phyloP scores from a whole-genome alignment of 495 filamentous ascomycete genomes.

The Immersiella caudata region DNA sequence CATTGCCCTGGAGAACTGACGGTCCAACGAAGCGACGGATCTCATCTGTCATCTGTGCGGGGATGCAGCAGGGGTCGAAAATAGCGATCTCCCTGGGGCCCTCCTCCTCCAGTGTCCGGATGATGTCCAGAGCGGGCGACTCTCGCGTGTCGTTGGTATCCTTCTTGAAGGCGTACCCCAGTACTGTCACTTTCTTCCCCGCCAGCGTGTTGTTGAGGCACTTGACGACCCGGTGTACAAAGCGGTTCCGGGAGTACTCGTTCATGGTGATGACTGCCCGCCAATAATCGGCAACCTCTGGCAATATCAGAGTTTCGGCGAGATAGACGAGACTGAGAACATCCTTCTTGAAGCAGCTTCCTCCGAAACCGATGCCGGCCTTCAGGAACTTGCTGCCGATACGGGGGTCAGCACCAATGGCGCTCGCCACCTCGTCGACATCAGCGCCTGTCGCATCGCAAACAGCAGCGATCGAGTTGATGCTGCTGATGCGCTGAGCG shows the following conservation, averaged over 20 bases:
- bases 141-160: constrained; percentile 76
- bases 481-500: constrained; percentile 78
- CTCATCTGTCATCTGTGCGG: constrained; percentile 41
- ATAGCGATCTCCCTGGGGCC: constrained; percentile 64
- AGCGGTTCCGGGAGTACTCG: constrained; percentile 69
- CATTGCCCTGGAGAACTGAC: constrained; percentile 37
- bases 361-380: constrained; percentile 76
- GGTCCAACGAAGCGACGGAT: constrained; percentile 41
- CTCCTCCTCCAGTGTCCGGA: constrained; percentile 64
- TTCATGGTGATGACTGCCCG: constrained; percentile 72
- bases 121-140: constrained; percentile 66
- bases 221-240: constrained; percentile 62
- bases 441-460: constrained; percentile 78
- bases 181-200: constrained; percentile 71
- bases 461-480: constrained; percentile 76
- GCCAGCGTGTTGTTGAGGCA: constrained; percentile 67
- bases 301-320: constrained; percentile 68
- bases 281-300: constrained; percentile 79
- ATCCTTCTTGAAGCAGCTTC: constrained; percentile 82
- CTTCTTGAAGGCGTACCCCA: constrained; percentile 82
- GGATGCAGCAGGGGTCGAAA: constrained; percentile 69
- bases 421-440: constrained; percentile 67
- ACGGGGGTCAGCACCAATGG: constrained; percentile 68
- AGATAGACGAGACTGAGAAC: constrained; percentile 74
- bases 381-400: constrained; percentile 75